phyloP scores from a whole-genome alignment of 2,329 filamentous ascomycete genomes.

The Fusarium nematophilum region DNA sequence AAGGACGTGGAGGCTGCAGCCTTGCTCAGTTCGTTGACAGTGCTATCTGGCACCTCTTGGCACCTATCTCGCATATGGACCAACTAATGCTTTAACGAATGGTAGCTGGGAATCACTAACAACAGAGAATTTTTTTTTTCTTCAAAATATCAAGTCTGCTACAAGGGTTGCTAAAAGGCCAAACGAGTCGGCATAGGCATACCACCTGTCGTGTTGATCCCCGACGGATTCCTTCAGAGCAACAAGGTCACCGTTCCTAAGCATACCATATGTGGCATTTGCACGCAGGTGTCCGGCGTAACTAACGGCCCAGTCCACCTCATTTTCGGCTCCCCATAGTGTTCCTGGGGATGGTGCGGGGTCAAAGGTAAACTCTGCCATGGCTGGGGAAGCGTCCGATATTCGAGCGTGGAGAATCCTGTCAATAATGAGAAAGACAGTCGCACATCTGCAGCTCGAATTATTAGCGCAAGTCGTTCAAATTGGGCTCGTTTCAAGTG shows the following conservation, averaged over 20 bases:
- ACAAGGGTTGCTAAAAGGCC: constrained; percentile 6
- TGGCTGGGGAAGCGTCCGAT: neutral
- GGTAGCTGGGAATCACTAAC: no score
- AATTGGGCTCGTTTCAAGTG: neutral
- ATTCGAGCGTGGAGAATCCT: constrained; percentile 1
- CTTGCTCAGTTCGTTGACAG: no score
- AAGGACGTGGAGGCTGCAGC: no score
- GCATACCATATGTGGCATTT: constrained; percentile 1
- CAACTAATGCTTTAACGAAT: no score
- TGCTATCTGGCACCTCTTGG: no score
- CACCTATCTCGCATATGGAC: no score
- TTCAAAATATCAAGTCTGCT: neutral
- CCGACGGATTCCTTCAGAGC: neutral
- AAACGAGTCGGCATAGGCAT: constrained; percentile 9
- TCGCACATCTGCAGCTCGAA: neutral
- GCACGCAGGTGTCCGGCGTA: neutral
- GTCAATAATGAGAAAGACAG: constrained; percentile 1
- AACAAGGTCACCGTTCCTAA: constrained; percentile 4
- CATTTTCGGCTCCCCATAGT: constrained; percentile 5
- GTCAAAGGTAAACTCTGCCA: neutral
- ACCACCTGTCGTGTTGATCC: constrained; percentile 4
- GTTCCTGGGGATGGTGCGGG: neutral
- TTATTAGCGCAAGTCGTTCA: neutral
- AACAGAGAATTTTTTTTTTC: no score
- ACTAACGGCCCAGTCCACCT: neutral